A percentile compares a stretch with the other conserved stretches of the same genome.
Evolutionary conservation across 805 yeast genomes (phyloP).

Genomic region (Candida tibetensis): DNA sequence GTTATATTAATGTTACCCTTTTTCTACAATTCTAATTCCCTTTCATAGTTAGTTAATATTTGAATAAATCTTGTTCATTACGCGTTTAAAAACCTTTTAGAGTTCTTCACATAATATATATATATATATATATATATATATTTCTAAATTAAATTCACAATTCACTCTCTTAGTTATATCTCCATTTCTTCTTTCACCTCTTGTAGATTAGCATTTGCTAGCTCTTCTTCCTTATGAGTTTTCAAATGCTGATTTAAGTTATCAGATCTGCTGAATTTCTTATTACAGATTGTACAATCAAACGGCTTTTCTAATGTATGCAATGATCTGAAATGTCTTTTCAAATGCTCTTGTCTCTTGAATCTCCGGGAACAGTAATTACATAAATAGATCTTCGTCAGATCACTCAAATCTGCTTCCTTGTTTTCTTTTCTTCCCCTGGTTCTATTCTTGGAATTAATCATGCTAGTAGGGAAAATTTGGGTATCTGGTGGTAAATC

Average conservation of each 20-base stretch:
- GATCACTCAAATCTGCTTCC: constrained; percentile 50
- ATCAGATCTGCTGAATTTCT: constrained; percentile 65
- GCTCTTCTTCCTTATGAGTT: constrained; percentile 39
- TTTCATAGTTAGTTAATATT: background rate
- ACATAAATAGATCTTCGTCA: constrained; percentile 59
- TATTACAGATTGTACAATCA: constrained; percentile 57
- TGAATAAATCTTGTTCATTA: background rate
- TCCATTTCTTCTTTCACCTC: constrained; percentile 3
- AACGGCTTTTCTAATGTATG: constrained; percentile 74
- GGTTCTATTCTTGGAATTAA: constrained; percentile 36
- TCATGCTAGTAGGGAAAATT: constrained; percentile 32
- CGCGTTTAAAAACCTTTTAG: background rate
- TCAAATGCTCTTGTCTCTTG: constrained; percentile 74
- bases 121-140: background rate
- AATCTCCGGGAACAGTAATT: constrained; percentile 62
- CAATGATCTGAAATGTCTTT: constrained; percentile 68
- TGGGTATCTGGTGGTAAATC: constrained; percentile 41
- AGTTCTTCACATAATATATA: background rate
- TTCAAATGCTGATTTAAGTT: constrained; percentile 66
- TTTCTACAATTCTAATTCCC: background rate
- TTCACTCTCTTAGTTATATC: constrained; percentile 2
- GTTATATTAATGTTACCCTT: background rate
- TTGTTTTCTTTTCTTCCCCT: constrained; percentile 66
- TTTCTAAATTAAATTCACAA: background rate
- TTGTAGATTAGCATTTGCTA: background rate